A percentile compares a stretch with the other conserved stretches of the same genome.
Evolutionary conservation across 805 yeast genomes (phyloP).

Genomic region (Yarrowia keelungensis): DNA sequence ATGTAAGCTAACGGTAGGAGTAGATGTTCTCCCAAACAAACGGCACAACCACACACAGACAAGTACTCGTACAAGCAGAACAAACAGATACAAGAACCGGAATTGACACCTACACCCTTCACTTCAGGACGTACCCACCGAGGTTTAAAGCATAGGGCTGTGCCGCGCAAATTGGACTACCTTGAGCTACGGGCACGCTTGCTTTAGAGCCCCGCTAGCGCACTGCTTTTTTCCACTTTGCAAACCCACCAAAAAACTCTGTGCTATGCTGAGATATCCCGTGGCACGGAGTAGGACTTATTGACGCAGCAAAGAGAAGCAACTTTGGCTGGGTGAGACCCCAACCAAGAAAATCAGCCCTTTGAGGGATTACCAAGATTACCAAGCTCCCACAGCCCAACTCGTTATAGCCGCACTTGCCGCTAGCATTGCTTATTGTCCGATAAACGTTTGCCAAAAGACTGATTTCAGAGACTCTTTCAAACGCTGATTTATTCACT

Average conservation of each 20-base stretch:
- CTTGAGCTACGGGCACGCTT: not conserved
- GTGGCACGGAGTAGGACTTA: too few species aligned
- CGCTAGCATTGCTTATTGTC: not conserved
- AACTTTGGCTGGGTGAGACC: not conserved
- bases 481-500: not conserved
- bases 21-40: too few species aligned
- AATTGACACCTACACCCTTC: too few species aligned
- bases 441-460: constrained; percentile 15
- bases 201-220: constrained; percentile 16
- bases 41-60: too few species aligned
- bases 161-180: constrained; percentile 34
- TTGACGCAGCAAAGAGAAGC: too few species aligned
- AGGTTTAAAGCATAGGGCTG: constrained; percentile 22
- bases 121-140: not conserved
- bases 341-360: not conserved
- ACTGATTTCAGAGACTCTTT: not conserved
- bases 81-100: too few species aligned
- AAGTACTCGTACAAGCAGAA: too few species aligned
- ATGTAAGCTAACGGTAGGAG: too few species aligned
- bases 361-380: not conserved
- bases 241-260: not conserved
- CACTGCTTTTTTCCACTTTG: not conserved
- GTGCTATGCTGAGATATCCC: not conserved
- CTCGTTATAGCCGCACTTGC: constrained; percentile 1
- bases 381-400: too few species aligned